A percentile compares a stretch with the other conserved stretches of the same genome.
Conservation (phyloP, 2,329 filamentous ascomycete genomes). For the Geoglossum cookeanum region DNA sequence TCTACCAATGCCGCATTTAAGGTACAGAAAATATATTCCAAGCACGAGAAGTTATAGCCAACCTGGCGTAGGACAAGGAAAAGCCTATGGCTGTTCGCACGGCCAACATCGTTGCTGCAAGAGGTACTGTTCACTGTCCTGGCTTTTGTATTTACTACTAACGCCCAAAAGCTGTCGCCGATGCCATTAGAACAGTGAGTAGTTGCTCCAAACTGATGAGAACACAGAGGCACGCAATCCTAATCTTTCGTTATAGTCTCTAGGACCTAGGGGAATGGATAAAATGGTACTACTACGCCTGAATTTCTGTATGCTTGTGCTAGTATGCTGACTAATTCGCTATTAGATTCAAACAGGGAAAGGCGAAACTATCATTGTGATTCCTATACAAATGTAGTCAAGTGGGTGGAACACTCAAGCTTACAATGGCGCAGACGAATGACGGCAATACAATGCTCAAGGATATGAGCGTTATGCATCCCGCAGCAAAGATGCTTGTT, state of each 20-base stretch:
- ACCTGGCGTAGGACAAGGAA: slow-evolving; percentile 53
- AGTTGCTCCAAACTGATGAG: neutral
- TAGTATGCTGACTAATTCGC: neutral
- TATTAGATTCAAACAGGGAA: slow-evolving; percentile 70
- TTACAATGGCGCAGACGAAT: slow-evolving; percentile 45
- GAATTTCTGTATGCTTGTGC: neutral
- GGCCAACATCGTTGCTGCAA: slow-evolving; percentile 89
- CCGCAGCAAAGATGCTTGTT: slow-evolving; percentile 98
- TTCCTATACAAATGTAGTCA: slow-evolving; percentile 10
- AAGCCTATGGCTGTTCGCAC: slow-evolving; percentile 95
- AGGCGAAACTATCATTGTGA: slow-evolving; percentile 81
- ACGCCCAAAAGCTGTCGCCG: slow-evolving; percentile 55
- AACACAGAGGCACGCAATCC: neutral
- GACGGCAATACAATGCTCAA: slow-evolving; percentile 98
- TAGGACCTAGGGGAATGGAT: slow-evolving; percentile 94
- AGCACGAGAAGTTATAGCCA: slow-evolving; percentile 12
- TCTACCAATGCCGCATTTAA: slow-evolving; percentile 48
- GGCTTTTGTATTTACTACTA: slow-evolving; percentile 8
- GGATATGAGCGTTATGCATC: slow-evolving; percentile 98
- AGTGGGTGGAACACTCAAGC: slow-evolving; percentile 4
- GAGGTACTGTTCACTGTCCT: slow-evolving; percentile 40
- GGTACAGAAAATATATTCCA: slow-evolving; percentile 20
- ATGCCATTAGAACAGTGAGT: slow-evolving; percentile 75
- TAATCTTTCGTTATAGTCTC: slow-evolving; percentile 33
- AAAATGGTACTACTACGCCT: slow-evolving; percentile 48